Evolutionary conservation across 140 eudicot species (phyloP).

Genomic region (Ambrosia hybrid): DNA sequence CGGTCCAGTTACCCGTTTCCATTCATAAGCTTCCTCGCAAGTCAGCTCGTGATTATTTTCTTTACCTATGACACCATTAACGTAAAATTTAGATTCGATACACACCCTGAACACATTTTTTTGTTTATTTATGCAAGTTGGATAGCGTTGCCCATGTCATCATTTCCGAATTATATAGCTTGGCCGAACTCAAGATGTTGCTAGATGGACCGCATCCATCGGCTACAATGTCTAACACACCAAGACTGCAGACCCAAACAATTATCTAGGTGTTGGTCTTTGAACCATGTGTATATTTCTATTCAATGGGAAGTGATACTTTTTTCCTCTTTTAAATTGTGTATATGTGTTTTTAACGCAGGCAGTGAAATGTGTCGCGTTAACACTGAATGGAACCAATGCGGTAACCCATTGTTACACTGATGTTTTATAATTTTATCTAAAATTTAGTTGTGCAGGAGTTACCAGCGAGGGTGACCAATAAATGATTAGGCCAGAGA

Average conservation of each 20-base stretch:
- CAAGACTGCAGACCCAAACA: conserved; percentile 66
- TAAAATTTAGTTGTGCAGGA: no score
- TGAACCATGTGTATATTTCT: conserved; percentile 46
- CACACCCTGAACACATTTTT: conserved; percentile 76
- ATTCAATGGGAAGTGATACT: no score
- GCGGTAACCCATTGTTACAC: no score
- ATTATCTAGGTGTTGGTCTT: conserved; percentile 59
- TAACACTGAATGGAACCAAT: no score
- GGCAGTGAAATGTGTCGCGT: no score
- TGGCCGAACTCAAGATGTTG: conserved; percentile 53
- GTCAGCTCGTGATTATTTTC: conserved; percentile 44
- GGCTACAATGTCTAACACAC: conserved; percentile 58
- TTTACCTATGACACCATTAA: conserved; percentile 69
- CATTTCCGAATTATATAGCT: conserved; percentile 60
- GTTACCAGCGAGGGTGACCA: no score
- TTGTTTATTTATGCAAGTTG: conserved; percentile 51
- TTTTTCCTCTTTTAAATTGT: no score
- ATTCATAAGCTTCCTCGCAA: conserved; percentile 62
- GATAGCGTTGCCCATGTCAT: conserved; percentile 67
- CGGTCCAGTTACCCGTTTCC: conserved; percentile 47
- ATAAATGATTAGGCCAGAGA: no score
- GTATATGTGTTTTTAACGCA: no score
- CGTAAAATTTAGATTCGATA: conserved; percentile 66
- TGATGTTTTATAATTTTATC: no score
- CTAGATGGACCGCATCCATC: conserved; percentile 70